Base-by-base conservation (phyloP, 2,329 filamentous ascomycete genomes). In the Pseudodiploospora longispora region DNA sequence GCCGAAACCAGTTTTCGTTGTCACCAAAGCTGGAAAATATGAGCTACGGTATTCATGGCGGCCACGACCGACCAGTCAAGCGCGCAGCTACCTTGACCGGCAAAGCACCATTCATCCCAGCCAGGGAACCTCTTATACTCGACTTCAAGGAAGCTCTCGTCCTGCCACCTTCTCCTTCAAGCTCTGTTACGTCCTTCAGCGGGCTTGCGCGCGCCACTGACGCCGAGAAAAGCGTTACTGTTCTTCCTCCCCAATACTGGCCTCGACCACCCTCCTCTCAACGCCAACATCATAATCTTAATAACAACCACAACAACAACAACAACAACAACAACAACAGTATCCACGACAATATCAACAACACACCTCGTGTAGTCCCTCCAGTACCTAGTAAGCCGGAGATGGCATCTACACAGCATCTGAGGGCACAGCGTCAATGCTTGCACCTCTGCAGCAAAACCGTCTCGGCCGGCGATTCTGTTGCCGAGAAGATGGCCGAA, bases 401-500 rank as follows among this genome's bases (percentile, higher is more conserved):
- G 19, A 19, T 19, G 19, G 19, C 19, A 19, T 19, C 19, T 19
- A 34, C 32, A 34, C 8, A 12, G 9, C 32, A 34, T 3, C 10
- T 36, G 42, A 63, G 60, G 45, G 60, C 60, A 6, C 61, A 65
- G 52, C 34, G 51, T 30, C 51, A 57, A 37, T 64, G 62, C 45
- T 55, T 63, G 6, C 58, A 64, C 36, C 65, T 80, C 36, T 82
- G 79, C 60, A 71, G 68, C 50, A 72, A 72, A 54, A 75, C 78
- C 6, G 83, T 79, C 3, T 63, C 71, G 40, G 68, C 79, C 28
- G 78, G 78, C 47, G 81, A 83, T 59, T 74, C 71, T 49, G 82
- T 85, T 51, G 76, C 81, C 0, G 75, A 83, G 38, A 76, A 74
- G 50, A 76, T 82, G 67, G 70, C 83, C 35, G 80, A 83, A 58